phyloP scores from a whole-genome alignment of 2,329 filamentous ascomycete genomes.

The Exophiala oligosperma region DNA sequence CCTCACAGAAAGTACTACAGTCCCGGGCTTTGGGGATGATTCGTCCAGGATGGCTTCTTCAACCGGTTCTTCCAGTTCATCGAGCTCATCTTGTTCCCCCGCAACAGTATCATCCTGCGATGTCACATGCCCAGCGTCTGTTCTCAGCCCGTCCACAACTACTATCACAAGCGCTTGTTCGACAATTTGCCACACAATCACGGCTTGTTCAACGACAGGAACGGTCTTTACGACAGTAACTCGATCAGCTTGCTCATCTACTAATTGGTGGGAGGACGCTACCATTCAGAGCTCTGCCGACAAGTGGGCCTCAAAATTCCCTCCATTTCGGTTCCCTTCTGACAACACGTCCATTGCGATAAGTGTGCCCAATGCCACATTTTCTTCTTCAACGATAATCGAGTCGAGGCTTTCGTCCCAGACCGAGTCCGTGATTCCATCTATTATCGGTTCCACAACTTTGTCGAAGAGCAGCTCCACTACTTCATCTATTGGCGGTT shows the following conservation, averaged over 20 bases:
- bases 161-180: neutral
- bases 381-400: neutral
- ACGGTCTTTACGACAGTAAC: neutral
- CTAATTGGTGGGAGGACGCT: conserved; percentile 8
- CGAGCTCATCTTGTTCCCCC: neutral
- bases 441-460: neutral
- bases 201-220: conserved; percentile 2
- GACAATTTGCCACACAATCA: conserved; percentile 1
- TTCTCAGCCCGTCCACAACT: neutral
- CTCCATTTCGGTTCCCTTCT: neutral
- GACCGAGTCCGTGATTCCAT: neutral
- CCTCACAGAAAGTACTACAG: neutral
- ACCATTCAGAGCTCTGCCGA: neutral
- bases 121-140: neutral
- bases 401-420: neutral
- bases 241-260: conserved; percentile 3
- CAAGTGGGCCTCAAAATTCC: conserved; percentile 10
- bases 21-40: too few species aligned
- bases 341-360: neutral
- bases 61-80: neutral
- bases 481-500: too few species aligned
- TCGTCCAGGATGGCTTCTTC: neutral
- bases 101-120: neutral
- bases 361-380: neutral
- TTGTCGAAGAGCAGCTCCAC: neutral